Base-by-base conservation (phyloP, 2,329 filamentous ascomycete species). In the Leptographium galeiforme region DNA sequence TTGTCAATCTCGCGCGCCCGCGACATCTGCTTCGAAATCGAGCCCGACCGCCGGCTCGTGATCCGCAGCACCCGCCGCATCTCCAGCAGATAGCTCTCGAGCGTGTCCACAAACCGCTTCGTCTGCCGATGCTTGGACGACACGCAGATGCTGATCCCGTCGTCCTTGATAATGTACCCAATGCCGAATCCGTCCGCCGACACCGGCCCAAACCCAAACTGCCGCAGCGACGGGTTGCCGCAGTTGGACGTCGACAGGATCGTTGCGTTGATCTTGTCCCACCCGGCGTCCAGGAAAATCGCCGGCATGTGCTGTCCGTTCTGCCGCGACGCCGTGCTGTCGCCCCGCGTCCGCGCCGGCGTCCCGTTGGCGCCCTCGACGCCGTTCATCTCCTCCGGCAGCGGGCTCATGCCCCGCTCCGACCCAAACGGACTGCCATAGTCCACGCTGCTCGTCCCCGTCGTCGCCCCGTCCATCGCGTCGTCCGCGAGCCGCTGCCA, bases 231-330 rank as follows among this genome's bases (percentile, higher is more conserved):
- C 0, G 93, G 93, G 68, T 97, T 98, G 55, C 93, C 93, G 68
- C 93, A 98, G 73, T 98, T 98, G n/a, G 90, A 96, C 0, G 93
- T 97, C 8, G 88, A 95, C 41, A 98, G 74, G 58, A 97, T 88
- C 10, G 91, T 97, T 58, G 80, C 94, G 72, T 97, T 97, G 59
- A 96, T 79, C 65, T 87, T 90, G 68, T 97, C 91, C 89, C 90
- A 98, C 48, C 91, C 93, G 1, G 78, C 61, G 63, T 98, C 93
- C 48, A 84, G 82, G 67, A 97, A 98, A 54, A 98, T 77, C 7
- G 83, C 72, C 0, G 93, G 93, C 62, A 91, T 76, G 19, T 53
- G 52, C 19, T 40, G 39, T 14, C 30, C 49, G 41, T 43, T 48
- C 19, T 54, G 49, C 14, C 57, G 54, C 55, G 62, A 57, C 57